phyloP scores from a whole-genome alignment of 805 yeast species.

The Ogataea corticis region DNA sequence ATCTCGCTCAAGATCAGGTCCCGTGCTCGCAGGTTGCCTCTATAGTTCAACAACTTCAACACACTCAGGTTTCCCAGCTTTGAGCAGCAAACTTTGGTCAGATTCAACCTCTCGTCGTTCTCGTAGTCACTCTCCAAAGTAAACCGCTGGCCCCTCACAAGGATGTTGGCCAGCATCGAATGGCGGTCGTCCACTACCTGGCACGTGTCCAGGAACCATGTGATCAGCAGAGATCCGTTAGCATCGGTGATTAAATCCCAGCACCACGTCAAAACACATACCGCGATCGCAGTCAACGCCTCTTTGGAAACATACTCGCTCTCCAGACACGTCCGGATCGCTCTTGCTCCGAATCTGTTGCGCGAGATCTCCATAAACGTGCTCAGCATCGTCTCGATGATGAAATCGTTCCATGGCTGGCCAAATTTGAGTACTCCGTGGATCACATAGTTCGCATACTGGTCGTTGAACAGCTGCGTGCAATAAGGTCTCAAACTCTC shows the following conservation, averaged over 20 bases:
- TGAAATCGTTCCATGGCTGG: conserved; percentile 80
- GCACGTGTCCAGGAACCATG: conserved; percentile 93
- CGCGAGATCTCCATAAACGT: conserved; percentile 79
- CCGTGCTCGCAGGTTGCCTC: conserved; percentile 64
- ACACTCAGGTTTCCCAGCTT: conserved; percentile 84
- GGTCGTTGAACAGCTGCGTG: conserved; percentile 86
- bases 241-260: conserved; percentile 77
- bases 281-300: conserved; percentile 71
- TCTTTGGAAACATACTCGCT: conserved; percentile 65
- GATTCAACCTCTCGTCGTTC: conserved; percentile 7
- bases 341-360: conserved; percentile 93
- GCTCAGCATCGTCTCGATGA: conserved; percentile 77
- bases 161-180: conserved; percentile 44
- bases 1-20: conserved; percentile 61
- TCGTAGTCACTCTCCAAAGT: conserved; percentile 1
- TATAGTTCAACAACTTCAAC: conserved; percentile 70
- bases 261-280: conserved; percentile 74
- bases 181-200: conserved; percentile 60
- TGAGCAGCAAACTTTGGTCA: conserved; percentile 31
- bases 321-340: conserved; percentile 90
- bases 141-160: conserved; percentile 17
- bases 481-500: conserved; percentile 76
- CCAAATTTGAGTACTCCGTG: conserved; percentile 94
- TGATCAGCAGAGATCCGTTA: conserved; percentile 85
- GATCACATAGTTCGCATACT: conserved; percentile 93